Conservation (phyloP, 164 flowering plant genomes). For the Kalanchoe fedtschenkoi region DNA sequence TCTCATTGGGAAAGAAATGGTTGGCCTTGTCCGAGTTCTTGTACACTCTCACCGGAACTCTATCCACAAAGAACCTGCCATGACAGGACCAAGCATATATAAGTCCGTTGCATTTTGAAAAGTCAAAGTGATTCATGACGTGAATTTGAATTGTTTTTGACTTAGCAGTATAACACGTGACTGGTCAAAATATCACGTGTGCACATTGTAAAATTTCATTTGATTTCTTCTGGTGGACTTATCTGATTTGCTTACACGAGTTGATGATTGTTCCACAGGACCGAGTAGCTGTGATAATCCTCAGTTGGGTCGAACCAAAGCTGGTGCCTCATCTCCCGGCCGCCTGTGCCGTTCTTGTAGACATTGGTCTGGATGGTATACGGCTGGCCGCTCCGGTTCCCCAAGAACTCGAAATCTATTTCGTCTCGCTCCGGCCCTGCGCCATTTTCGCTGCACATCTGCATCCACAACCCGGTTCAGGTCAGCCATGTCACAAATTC, state of each 20-base stretch:
- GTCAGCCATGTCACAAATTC: no score
- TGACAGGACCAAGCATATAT: background rate
- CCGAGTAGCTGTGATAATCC: slow-evolving; percentile 4
- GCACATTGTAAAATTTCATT: background rate
- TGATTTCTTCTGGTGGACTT: no score
- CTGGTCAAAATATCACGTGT: background rate
- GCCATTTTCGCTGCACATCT: slow-evolving; percentile 86
- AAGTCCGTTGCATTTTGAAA: no score
- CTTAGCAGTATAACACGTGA: no score
- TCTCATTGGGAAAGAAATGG: slow-evolving; percentile 78
- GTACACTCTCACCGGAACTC: slow-evolving; percentile 66
- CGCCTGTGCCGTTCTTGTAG: slow-evolving; percentile 73
- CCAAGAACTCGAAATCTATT: slow-evolving; percentile 87
- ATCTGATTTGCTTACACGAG: slow-evolving; percentile 6
- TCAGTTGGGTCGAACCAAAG: slow-evolving; percentile 30
- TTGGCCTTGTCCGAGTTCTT: slow-evolving; percentile 59
- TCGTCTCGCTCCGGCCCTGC: slow-evolving; percentile 82
- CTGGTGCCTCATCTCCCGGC: slow-evolving; percentile 77
- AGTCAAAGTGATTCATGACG: no score
- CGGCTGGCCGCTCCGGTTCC: slow-evolving; percentile 75
- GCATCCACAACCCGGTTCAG: slow-evolving; percentile 1
- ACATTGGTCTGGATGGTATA: slow-evolving; percentile 78
- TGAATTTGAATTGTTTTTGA: no score
- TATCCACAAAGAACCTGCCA: slow-evolving; percentile 70
- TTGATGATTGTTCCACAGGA: slow-evolving; percentile 7